Percentiles rank a stretch among this genome's conserved stretches.
phyloP scores from a whole-genome alignment of 2,329 filamentous ascomycete genomes.

The Fusarium proliferatum region DNA sequence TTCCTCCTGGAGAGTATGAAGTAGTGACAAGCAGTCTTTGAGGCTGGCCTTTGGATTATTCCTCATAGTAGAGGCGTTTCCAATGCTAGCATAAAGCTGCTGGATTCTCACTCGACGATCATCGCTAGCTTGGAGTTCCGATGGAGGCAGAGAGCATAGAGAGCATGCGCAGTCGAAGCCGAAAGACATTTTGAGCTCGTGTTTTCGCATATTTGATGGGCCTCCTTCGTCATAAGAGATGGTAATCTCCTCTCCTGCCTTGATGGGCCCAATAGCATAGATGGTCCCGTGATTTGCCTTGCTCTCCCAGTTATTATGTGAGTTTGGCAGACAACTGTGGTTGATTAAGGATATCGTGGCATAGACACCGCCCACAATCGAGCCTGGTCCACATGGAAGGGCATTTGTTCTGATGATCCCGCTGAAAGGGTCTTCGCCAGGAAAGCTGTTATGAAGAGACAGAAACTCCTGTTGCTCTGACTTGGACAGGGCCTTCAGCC shows the following conservation, averaged over 20 bases:
- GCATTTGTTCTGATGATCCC: neutral
- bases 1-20: neutral
- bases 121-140: neutral
- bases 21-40: neutral
- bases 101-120: neutral
- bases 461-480: neutral
- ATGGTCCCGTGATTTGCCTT: neutral
- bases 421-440: neutral
- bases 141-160: neutral
- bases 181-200: neutral
- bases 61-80: neutral
- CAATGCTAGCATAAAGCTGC: neutral
- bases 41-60: neutral
- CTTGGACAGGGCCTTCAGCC: neutral
- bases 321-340: neutral
- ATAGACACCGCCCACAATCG: neutral
- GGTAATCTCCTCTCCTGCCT: neutral
- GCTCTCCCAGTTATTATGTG: neutral
- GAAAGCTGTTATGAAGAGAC: neutral
- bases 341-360: neutral
- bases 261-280: neutral
- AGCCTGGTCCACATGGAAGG: neutral
- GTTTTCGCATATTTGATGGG: accelerated
- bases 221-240: neutral
- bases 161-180: neutral